phyloP scores from a whole-genome alignment of 208 protist species.

The Acanthamoeba divionensis region DNA sequence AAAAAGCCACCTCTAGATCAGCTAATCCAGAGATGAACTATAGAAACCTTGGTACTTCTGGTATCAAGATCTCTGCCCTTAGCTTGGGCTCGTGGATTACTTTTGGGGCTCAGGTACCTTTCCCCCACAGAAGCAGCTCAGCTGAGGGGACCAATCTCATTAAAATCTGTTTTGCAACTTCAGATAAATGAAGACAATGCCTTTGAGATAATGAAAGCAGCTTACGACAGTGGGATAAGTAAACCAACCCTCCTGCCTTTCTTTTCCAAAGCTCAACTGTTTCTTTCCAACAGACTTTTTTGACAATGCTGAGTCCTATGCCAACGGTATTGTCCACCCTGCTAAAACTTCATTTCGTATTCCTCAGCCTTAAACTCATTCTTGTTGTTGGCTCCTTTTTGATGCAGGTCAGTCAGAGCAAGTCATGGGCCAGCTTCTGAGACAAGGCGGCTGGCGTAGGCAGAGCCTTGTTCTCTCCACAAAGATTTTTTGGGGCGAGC shows the following conservation, averaged over 20 bases:
- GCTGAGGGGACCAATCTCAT: neutral
- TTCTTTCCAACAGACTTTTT: constrained; percentile 55
- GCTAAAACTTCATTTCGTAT: neutral
- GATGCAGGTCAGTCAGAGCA: constrained; percentile 16
- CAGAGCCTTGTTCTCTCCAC: constrained; percentile 57
- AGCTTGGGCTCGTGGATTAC: constrained; percentile 68
- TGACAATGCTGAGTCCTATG: constrained; percentile 61
- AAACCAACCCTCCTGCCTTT: neutral
- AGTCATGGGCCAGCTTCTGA: constrained; percentile 52
- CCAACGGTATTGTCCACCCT: constrained; percentile 44
- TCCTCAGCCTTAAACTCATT: neutral
- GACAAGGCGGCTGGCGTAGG: constrained; percentile 28
- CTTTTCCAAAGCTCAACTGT: neutral
- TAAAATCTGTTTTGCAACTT: neutral
- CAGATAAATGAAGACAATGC: constrained; percentile 26
- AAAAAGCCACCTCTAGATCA: too few species aligned
- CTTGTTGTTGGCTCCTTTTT: neutral
- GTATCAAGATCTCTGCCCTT: constrained; percentile 63
- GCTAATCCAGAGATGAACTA: constrained; percentile 14
- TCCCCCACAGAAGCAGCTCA: neutral
- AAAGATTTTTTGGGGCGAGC: constrained; percentile 62
- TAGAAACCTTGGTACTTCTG: constrained; percentile 55
- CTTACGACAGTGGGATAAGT: constrained; percentile 51
- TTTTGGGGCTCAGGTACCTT: constrained; percentile 48
- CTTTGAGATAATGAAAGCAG: constrained; percentile 36